Base-by-base conservation (phyloP, 2,329 filamentous ascomycete genomes). In the Phaeoacremonium minimum region DNA sequence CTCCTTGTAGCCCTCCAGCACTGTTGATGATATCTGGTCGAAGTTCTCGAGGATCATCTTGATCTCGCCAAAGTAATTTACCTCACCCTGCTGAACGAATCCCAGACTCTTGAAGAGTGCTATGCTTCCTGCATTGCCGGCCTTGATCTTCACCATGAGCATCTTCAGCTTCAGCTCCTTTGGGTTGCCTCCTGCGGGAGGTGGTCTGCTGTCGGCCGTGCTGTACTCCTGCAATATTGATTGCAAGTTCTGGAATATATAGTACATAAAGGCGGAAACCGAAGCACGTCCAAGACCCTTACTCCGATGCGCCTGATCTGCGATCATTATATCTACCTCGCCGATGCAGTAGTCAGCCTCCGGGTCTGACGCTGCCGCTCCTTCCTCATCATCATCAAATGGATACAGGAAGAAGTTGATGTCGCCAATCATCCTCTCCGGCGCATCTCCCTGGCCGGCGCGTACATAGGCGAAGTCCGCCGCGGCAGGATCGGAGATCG, bases 271-370 rank as follows among this genome's bases (percentile, higher is more conserved):
- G 0, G 77, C 64, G 4, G 78, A 54, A 2, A 95, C 67, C 0
- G 85, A 77, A 0, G 76, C 74, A 5, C 70, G 66, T 0, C 87
- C 89, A 6, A 80, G 64, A 0, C 88, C 88, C 7, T 67, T 64
- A 0, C 83, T 67, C 16, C 82, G 78, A 18, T 77, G 63, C 0
- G 57, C 52, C 5, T 61, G 61, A 2, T 67, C 63, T 0, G 88
- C 88, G 43, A 95, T 81, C 89, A 95, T 95, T 45, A 95, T 75
- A 58, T 95, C 87, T 6, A 95, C 61, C 53, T 95, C 89, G 16
- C 85, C 89, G 4, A 83, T 59, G 41, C 62, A 58, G 42, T 47
- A 49, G 15, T 14, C 33, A 18, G 18, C 29, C 6, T 33, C 41
- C 3, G 15, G 34, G 1, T 28, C 16, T 1, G 8, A 70, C 46